Percentiles rank a stretch among this genome's conserved stretches.
These are phyloP conservation scores for Blastomyces percursus DNA, from an alignment of 2,329 filamentous ascomycete genomes.

Conservation along the genomic window DNA sequence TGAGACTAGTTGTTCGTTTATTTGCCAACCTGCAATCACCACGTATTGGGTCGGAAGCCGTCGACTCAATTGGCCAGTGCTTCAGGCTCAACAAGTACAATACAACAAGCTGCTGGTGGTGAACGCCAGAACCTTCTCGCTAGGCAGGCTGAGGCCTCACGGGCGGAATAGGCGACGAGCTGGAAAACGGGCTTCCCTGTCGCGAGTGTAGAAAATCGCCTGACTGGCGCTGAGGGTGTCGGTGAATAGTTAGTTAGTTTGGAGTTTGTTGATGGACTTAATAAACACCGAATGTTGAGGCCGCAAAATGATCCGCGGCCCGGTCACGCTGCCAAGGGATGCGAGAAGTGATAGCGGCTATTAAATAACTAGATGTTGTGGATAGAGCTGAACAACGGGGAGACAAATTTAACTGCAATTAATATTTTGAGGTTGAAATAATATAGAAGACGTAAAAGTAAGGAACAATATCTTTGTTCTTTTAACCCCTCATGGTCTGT, in stretches of 20 bases:
- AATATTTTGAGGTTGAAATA: neutral
- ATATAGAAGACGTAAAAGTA: neutral
- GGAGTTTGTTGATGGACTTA: neutral
- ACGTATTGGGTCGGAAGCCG: conserved; percentile 2
- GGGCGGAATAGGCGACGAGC: too few species aligned
- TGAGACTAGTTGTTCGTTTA: neutral
- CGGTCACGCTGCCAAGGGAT: neutral
- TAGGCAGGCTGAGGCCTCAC: neutral
- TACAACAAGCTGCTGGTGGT: neutral
- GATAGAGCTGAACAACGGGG: neutral
- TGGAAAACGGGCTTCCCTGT: neutral
- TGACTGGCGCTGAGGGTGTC: neutral
- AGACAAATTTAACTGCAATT: neutral
- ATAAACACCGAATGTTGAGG: neutral
- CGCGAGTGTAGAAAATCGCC: neutral
- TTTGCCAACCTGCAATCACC: conserved; percentile 6
- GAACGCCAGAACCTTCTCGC: neutral
- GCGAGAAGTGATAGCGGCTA: neutral
- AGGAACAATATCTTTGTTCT: neutral
- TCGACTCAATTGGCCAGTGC: conserved; percentile 1
- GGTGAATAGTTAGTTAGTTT: neutral
- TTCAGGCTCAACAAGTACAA: neutral
- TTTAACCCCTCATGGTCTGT: neutral
- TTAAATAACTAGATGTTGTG: too few species aligned
- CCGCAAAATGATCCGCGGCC: neutral